Base-by-base conservation (phyloP, 441 rosid species). In the Erodium texanum region DNA sequence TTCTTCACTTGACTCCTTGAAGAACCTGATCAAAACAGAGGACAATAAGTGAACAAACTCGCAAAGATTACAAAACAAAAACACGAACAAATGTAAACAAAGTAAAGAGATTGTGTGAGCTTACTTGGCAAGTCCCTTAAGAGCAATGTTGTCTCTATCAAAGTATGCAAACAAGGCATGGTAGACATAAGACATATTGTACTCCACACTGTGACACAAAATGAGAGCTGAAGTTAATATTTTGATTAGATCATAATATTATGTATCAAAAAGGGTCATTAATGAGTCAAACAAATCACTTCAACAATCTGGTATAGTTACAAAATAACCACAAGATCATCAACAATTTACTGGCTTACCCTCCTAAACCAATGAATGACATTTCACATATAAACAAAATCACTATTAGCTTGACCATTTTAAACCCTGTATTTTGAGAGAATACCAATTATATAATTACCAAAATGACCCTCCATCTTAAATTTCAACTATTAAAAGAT, bases 1-100 rank as follows among this genome's bases (percentile, higher is more conserved):
- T 71, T 94, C 99, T 66, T 82, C 90, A 72, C 99, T 94, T 0
- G 98, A 89, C 29, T 92, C 98, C 86, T 88, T 88, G 83, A 94
- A 94, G 73, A 94, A 94, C 67, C 97, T 94, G 50, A 64, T 50
- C 22, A 67, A 27, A 58, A 43, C 38, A 24, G 69, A 14, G 29
- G n/a, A n/a, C n/a, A n/a, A n/a, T n/a, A n/a, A n/a, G n/a, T n/a
- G n/a, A 34, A 34, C 38, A 34, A 52, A 16, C 9, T 16, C 59
- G 16, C 8, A 20, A 6, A 29, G 9, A n/a, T 11, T 15, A 4
- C 4, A 24, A 62, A 3, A 1, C 5, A 11, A 24, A 27, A 34
- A 36, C 22, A 29, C 3, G 34, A 34, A 38, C 18, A 34, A 29
- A 22, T n/a, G 38, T 62, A 24, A 22, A 5, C 0, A 45, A 68